These are phyloP conservation scores for Candida patagonica DNA, from an alignment of 805 yeast genomes.

Conservation along the genomic window DNA sequence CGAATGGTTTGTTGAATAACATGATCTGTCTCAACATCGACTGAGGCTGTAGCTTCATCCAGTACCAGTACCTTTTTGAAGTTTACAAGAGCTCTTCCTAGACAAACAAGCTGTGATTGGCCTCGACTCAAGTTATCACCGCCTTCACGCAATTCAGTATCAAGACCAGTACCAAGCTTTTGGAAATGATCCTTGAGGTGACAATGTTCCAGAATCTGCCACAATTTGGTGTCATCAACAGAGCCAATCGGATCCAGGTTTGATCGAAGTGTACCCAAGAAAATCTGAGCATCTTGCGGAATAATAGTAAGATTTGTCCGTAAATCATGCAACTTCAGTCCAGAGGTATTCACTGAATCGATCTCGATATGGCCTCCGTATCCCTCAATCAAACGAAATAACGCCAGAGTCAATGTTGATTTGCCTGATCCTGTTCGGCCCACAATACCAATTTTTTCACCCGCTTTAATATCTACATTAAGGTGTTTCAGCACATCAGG, in stretches of 20 bases:
- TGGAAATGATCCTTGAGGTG: conserved; percentile 44
- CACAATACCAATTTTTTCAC: conserved; percentile 76
- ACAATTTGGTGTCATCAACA: conserved; percentile 40
- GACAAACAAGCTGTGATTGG: conserved; percentile 67
- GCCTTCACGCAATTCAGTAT: conserved; percentile 48
- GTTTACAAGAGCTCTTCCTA: conserved; percentile 65
- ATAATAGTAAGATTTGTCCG: conserved; percentile 49
- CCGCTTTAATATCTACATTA: conserved; percentile 38
- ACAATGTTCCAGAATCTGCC: conserved; percentile 44
- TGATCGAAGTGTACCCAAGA: conserved; percentile 49
- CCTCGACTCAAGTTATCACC: conserved; percentile 74
- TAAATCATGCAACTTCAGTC: conserved; percentile 43
- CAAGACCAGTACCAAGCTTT: conserved; percentile 37
- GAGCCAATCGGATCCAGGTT: conserved; percentile 54
- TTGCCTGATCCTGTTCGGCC: conserved; percentile 89
- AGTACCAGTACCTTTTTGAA: conserved; percentile 56
- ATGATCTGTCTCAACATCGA: conserved; percentile 66
- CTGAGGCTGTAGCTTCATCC: conserved; percentile 75
- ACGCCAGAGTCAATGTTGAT: conserved; percentile 66
- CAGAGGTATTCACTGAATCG: conserved; percentile 45
- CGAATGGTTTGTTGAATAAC: conserved; percentile 69
- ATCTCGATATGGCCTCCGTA: conserved; percentile 40
- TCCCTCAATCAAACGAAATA: conserved; percentile 49
- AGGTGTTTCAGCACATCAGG: conserved; percentile 58
- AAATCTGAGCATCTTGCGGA: conserved; percentile 60